Base-by-base conservation (phyloP, 2,329 filamentous ascomycete genomes). In the Rugonectria rugulosa region DNA sequence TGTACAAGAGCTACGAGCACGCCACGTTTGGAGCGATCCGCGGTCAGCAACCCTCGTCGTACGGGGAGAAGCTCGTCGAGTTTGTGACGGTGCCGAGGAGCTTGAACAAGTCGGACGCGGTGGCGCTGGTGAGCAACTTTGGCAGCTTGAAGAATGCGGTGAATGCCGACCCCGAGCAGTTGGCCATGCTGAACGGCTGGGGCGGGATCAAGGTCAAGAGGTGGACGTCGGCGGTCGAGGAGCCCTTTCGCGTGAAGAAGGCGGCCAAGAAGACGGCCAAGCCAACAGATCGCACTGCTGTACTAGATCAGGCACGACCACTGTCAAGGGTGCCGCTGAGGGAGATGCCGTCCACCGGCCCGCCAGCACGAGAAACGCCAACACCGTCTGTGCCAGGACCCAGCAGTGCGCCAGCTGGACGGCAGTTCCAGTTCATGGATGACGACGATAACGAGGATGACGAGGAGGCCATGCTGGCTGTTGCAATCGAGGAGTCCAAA, bases 1-100 rank as follows among this genome's bases (percentile, higher is more conserved):
- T 97, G 9, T 98, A 94, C 81, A 99, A 99, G 74, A 91, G 89
- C 1, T 96, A 92, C 68, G 95, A 99, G 75, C 88, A 96, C 71
- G 91, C 93, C 27, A 79, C 74, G 60, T 90, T 92, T 21, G 86
- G 86, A 1, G 89, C 90, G 26, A 98, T 99, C 73, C 88, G 88
- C 56, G 92, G 92, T 10, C 89, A 92, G 64, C 92, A 96, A 73
- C 87, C 90, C 2, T 89, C 88, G 17, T 88, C 86, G 48, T 98
- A 97, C 68, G 86, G 90, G 6, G 93, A 97, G 66, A 89, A 89
- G 56, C 81, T 99, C 56, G 88, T 95, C 8, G 94, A 97, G 63
- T 97, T 99, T 68, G 88, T 97, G 46, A 99, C 95, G 0, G 88
- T 91, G 2, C 94, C 95, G 3, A 81, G 93, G 53, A 91, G 88